Percentiles rank a stretch among this genome's conserved stretches.
phyloP scores from a whole-genome alignment of 192 early-diverging fungal genomes.

The Linnemannia schmuckeri region DNA sequence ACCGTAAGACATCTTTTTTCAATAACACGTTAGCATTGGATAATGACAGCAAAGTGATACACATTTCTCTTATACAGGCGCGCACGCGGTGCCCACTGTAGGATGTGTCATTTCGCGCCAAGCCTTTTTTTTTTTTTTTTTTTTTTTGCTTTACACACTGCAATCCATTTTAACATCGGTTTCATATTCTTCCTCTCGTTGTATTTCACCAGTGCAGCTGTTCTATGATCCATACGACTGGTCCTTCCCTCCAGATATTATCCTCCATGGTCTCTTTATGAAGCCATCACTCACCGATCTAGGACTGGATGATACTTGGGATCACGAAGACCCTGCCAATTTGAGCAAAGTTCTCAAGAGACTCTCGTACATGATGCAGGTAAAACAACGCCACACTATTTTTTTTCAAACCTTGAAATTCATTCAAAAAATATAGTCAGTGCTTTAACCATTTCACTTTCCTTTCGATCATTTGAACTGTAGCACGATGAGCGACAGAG shows the following conservation, averaged over 20 bases:
- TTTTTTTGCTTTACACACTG: background rate
- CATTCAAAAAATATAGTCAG: too few species aligned
- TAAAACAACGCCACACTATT: background rate
- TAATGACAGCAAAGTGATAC: too few species aligned
- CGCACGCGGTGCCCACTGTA: background rate
- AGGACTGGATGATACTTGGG: conserved; percentile 42
- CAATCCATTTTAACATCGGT: background rate
- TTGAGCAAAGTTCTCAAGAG: conserved; percentile 37
- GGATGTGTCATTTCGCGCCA: background rate
- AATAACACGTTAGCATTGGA: background rate
- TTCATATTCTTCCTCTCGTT: background rate
- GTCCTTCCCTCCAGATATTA: conserved; percentile 51
- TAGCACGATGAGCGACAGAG: conserved; percentile 45
- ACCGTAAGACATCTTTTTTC: conserved; percentile 13
- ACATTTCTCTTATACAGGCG: too few species aligned
- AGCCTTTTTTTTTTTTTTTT: background rate
- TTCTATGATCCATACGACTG: conserved; percentile 51
- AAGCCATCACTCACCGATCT: conserved; percentile 33
- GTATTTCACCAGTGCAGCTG: conserved; percentile 26
- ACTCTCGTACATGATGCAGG: conserved; percentile 47
- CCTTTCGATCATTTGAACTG: too few species aligned
- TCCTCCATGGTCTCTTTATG: conserved; percentile 23
- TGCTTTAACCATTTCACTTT: background rate
- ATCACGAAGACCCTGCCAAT: conserved; percentile 34
- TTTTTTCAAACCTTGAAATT: background rate